These are phyloP conservation scores for Trypanosoma vivax DNA, from an alignment of 208 protist species.

Conservation along the genomic window DNA sequence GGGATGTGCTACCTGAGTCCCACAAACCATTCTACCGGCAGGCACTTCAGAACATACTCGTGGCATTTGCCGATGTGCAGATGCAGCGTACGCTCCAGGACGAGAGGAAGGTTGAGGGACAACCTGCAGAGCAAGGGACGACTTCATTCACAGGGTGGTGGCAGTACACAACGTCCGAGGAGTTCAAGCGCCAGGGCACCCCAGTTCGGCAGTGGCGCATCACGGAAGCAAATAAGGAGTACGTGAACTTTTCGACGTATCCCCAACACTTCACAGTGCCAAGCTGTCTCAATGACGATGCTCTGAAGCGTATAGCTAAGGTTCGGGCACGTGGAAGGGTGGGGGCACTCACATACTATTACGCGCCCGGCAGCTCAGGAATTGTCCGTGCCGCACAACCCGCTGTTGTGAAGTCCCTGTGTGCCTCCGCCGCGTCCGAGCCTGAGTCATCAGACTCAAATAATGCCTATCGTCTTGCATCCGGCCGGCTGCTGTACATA, in stretches of 20 bases:
- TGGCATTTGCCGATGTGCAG: conserved; percentile 23
- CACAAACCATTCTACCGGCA: conserved; percentile 27
- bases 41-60: conserved; percentile 33
- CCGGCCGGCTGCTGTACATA: conserved; percentile 15
- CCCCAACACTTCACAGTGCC: conserved; percentile 43
- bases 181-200: conserved; percentile 33
- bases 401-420: conserved; percentile 16
- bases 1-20: conserved; percentile 22
- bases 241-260: conserved; percentile 38
- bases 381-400: conserved; percentile 76
- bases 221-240: conserved; percentile 26
- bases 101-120: neutral
- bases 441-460: conserved; percentile 6
- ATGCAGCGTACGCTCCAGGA: neutral
- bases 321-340: conserved; percentile 50
- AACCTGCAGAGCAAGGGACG: neutral
- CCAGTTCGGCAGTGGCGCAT: conserved; percentile 24
- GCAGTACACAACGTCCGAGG: conserved; percentile 33
- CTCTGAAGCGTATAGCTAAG: conserved; percentile 10
- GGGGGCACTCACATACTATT: conserved; percentile 65
- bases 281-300: conserved; percentile 10
- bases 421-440: conserved; percentile 7
- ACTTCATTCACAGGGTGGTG: conserved; percentile 20
- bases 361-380: conserved; percentile 28
- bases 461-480: conserved; percentile 6